phyloP scores from a whole-genome alignment of 495 filamentous ascomycete genomes.

The Alectoria sarmentosa region DNA sequence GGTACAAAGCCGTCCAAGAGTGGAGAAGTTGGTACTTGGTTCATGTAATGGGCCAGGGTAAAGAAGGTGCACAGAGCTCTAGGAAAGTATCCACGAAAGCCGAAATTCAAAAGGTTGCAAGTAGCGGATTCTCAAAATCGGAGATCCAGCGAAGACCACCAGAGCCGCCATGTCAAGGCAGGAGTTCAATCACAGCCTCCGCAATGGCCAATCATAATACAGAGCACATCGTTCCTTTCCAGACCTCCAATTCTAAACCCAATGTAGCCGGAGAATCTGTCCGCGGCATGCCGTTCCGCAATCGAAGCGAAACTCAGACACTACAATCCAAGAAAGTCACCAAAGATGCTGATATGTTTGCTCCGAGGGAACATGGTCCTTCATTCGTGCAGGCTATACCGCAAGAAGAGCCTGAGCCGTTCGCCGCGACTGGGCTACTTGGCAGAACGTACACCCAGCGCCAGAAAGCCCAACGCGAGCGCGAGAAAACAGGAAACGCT shows the following conservation, averaged over 20 bases:
- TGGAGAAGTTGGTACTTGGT: conserved; percentile 91
- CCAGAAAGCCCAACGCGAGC: conserved; percentile 48
- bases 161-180: neutral
- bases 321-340: conserved; percentile 36
- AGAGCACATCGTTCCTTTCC: neutral
- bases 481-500: conserved; percentile 29
- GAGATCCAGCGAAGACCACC: neutral
- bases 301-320: conserved; percentile 39
- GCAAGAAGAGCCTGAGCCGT: conserved; percentile 38
- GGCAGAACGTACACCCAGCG: conserved; percentile 58
- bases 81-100: neutral
- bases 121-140: conserved; percentile 22
- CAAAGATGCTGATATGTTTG: conserved; percentile 30
- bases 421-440: conserved; percentile 51
- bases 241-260: conserved; percentile 33
- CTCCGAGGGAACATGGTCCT: conserved; percentile 20
- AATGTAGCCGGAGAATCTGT: conserved; percentile 46
- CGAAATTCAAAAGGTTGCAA: conserved; percentile 18
- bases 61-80: conserved; percentile 29
- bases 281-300: conserved; percentile 32
- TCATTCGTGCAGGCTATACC: conserved; percentile 21
- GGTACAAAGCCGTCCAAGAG: conserved; percentile 60
- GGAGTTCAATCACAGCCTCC: neutral
- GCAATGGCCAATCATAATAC: neutral
- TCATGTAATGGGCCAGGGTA: conserved; percentile 51